Base-by-base conservation (phyloP, 768 basidiomycete genomes). In the Steccherinum ochraceum region DNA sequence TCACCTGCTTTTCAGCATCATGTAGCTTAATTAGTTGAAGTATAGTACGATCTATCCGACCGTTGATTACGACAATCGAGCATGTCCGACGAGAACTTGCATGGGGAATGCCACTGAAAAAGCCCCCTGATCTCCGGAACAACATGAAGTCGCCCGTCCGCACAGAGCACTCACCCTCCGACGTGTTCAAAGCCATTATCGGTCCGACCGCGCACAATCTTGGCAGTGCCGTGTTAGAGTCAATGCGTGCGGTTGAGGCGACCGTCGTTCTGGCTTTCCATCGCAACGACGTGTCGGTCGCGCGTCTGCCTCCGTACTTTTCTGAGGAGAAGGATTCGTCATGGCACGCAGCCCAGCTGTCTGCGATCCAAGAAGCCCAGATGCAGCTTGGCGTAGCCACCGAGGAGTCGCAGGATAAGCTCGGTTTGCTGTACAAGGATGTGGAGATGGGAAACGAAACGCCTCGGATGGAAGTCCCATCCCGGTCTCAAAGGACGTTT, bases 41-140 rank as follows among this genome's bases (percentile, higher is more conserved):
- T 20, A 7, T 49, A 70, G 75, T 77, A 5, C 67, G 71, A 47
- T 67, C 68, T 5, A 65, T 77, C 13, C 72, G 71, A 30, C 72
- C 73, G 16, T 64, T 77, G 18, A 67, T 74, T 16, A 64, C 68
- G 18, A 72, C 67, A 4, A 65, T 76, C 11, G 76, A 77, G 50
- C 73, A 76, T 51, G 52, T 73, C 5, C 69, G 76, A 4, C 66
- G 74, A 25, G 74, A 75, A 52, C 59, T 78, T 10, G 69, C 73
- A 3, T 72, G 72, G 69, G 73, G 71, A 18, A 67, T 69, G 57
- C 53, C 63, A 2, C 60, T 64, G 18, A 43, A 35, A 35, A 7
- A 35, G 16, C 30, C 30, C 30, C 30, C 30, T 16, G 30, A 35
- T 7, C 30, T 35, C 16, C 30, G 30, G 7, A 35, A 16, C 30